Conservation (phyloP, 2,329 filamentous ascomycete genomes). For the Thermochaetoides dissita region DNA sequence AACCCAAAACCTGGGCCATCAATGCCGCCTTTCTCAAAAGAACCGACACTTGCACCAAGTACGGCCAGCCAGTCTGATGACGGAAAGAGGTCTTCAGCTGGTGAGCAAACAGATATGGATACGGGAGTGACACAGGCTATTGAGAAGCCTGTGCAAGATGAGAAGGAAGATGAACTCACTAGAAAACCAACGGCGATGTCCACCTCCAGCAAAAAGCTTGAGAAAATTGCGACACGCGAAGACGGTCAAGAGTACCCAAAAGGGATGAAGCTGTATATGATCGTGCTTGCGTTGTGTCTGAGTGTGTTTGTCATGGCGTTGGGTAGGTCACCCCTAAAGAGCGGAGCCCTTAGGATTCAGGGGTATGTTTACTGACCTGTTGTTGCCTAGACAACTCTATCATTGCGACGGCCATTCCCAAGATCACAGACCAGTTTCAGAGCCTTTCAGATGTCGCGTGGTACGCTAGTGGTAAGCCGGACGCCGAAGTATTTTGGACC, state of each 20-base stretch:
- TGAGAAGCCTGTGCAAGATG: slow-evolving; percentile 3
- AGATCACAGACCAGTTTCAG: slow-evolving; percentile 26
- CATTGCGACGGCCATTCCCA: slow-evolving; percentile 26
- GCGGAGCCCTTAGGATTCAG: too few relatives aligned
- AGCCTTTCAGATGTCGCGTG: slow-evolving; percentile 30
- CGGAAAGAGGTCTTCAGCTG: slow-evolving; percentile 12
- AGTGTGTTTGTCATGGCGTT: slow-evolving; percentile 31
- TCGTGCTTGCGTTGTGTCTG: slow-evolving; percentile 29
- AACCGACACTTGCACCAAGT: slow-evolving; percentile 16
- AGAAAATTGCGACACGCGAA: slow-evolving; percentile 20
- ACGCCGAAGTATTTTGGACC: too few relatives aligned
- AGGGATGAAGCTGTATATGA: slow-evolving; percentile 24
- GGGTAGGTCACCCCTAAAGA: slow-evolving; percentile 15
- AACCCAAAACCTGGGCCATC: slow-evolving; percentile 6
- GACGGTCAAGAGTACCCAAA: slow-evolving; percentile 26
- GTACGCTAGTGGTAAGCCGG: slow-evolving; percentile 23
- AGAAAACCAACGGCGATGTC: slow-evolving; percentile 17
- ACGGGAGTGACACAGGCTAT: slow-evolving; percentile 4
- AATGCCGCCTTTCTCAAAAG: slow-evolving; percentile 8
- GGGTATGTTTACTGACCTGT: not conserved
- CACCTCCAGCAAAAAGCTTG: slow-evolving; percentile 15
- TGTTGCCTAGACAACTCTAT: slow-evolving; percentile 19
- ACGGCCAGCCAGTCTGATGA: slow-evolving; percentile 14
- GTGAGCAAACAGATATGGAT: slow-evolving; percentile 9
- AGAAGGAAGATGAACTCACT: slow-evolving; percentile 11